Percentiles rank a stretch among this genome's conserved stretches.
Evolutionary conservation across 768 basidiomycete genomes (phyloP).

Genomic region (Trametes coccinea): DNA sequence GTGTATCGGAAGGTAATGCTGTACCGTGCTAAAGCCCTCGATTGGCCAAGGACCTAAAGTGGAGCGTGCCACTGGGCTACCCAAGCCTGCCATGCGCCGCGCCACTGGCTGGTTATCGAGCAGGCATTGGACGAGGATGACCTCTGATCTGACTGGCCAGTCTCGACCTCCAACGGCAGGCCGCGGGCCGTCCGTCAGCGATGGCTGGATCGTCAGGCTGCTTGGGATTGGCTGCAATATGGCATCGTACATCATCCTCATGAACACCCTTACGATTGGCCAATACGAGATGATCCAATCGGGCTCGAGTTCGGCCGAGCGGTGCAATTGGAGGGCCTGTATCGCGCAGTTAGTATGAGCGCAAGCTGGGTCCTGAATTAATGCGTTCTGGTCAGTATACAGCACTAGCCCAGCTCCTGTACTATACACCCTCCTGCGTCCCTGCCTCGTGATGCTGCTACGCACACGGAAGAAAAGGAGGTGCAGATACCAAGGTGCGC

Average conservation of each 20-base stretch:
- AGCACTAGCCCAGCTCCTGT: background rate
- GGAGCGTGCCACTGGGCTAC: background rate
- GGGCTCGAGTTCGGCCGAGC: background rate
- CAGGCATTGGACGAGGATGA: constrained; percentile 3
- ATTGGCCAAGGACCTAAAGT: background rate
- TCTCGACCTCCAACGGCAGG: background rate
- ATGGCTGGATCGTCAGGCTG: too few species aligned
- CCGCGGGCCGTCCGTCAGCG: too few species aligned
- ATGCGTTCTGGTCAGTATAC: background rate
- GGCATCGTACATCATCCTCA: background rate
- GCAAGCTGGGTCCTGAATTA: constrained; percentile 10
- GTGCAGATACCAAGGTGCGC: background rate
- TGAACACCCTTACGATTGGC: background rate
- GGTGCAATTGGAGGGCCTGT: background rate
- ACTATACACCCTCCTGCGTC: background rate
- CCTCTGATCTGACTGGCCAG: background rate
- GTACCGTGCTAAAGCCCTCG: background rate
- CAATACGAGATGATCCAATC: background rate
- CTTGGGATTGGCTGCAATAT: too few species aligned
- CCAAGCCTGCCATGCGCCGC: background rate
- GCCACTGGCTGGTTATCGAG: constrained; percentile 8
- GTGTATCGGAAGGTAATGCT: too few species aligned
- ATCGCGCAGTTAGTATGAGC: background rate
- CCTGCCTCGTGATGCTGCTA: background rate
- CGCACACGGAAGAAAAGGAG: background rate